These are phyloP conservation scores for Cryptococcus sp. DNA, from an alignment of 1,284 basidiomycete species.

Conservation along the genomic window DNA sequence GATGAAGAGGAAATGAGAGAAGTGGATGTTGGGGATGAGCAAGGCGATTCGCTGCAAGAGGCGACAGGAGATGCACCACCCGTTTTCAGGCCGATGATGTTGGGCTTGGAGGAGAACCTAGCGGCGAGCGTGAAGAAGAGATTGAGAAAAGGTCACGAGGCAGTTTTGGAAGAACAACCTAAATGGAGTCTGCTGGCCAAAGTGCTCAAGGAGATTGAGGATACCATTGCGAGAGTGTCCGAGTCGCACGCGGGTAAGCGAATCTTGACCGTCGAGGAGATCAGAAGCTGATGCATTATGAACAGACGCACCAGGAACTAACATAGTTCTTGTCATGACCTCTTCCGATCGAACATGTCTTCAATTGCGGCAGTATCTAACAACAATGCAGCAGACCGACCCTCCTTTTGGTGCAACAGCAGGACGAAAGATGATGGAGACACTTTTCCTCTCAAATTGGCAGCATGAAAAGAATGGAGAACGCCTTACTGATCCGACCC, in stretches of 20 bases:
- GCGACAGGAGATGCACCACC: constrained; percentile 52
- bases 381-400: constrained; percentile 62
- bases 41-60: constrained; percentile 64
- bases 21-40: constrained; percentile 56
- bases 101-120: constrained; percentile 38
- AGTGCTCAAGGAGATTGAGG: constrained; percentile 87
- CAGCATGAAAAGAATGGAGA: constrained; percentile 48
- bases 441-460: constrained; percentile 51
- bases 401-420: constrained; percentile 53
- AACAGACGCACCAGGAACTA: constrained; percentile 63
- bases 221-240: constrained; percentile 62
- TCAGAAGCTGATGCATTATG: not conserved
- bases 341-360: constrained; percentile 74
- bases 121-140: constrained; percentile 55
- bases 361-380: constrained; percentile 75
- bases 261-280: not conserved
- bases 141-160: constrained; percentile 77
- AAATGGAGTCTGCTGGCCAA: constrained; percentile 90
- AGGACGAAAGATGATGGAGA: constrained; percentile 72
- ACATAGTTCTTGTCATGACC: constrained; percentile 86
- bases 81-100: constrained; percentile 40
- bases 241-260: constrained; percentile 44
- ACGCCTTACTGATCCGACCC: constrained; percentile 32
- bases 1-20: constrained; percentile 30
- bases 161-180: constrained; percentile 88